Base-by-base conservation (phyloP, 306 rosid genomes). In the Rosa rugosa region DNA sequence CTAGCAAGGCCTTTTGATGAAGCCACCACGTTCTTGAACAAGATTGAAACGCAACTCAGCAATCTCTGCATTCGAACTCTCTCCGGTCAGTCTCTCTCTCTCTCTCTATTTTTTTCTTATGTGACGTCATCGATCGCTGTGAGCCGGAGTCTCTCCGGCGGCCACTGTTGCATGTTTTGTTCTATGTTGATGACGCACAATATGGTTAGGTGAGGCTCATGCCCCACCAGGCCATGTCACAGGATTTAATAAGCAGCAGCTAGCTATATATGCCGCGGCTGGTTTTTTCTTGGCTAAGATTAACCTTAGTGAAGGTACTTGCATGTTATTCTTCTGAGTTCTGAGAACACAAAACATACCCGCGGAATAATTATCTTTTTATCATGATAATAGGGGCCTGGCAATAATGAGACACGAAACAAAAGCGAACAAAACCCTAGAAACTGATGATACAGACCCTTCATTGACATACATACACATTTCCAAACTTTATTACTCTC, bases 1-100 rank as follows among this genome's bases (percentile, higher is more conserved):
- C 91, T 96, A 27, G 74, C 87, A 3, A 87, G 96, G 49, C 97
- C 99, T 74, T 96, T 93, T 66, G 98, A 96, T 56, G 99, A 96
- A 85, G 98, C 99, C 23, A 87, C 92, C 22, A 85, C 87, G 22
- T 96, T 96, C 91, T 88, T 96, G 75, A 96, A 85, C 89, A 91
- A 89, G 83, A 96, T 96, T 74, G 96, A 96, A 85, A 75, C 60
- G 50, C 98, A 93, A 80, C 93, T 96, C 20, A 83, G 86, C 69
- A 77, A 86, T 83, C 99, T 96, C 88, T 90, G 91, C 87, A 77
- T 79, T 82, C 81, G 90, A 72, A 88, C 78, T 71, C 84, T 83
- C 85, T 91, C 96, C 77, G 98, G 97, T 96, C 70, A 80, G 90
- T 42, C 56, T 81, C 76, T 46, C 71, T 71, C 14, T 69, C 34